These are phyloP conservation scores for Plectosphaerella cucumerina DNA, from an alignment of 2,329 filamentous ascomycete genomes.

Conservation along the genomic window DNA sequence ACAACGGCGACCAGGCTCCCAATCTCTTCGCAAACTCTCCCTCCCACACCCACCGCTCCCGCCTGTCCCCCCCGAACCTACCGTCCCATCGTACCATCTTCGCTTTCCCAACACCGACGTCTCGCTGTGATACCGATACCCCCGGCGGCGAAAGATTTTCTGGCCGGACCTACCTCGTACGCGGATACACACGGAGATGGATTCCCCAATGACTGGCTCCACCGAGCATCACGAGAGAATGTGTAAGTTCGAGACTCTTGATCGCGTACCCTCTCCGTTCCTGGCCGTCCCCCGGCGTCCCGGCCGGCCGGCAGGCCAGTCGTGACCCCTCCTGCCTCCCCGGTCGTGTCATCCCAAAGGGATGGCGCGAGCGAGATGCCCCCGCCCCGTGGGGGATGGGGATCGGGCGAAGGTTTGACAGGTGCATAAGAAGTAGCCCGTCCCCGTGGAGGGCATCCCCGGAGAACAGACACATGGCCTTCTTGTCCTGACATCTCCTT, in stretches of 20 bases:
- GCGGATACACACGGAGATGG: not conserved
- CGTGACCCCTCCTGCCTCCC: not conserved
- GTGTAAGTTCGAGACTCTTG: not conserved
- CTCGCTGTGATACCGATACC: not conserved
- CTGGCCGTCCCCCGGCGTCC: no score
- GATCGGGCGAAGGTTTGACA: not conserved
- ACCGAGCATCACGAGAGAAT: conserved; percentile 1
- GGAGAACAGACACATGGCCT: conserved; percentile 5
- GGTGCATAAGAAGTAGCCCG: conserved; percentile 11
- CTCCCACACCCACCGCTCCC: not conserved
- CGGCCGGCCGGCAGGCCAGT: no score
- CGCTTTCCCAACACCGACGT: conserved; percentile 1
- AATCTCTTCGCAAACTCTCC: not conserved
- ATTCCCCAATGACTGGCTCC: not conserved
- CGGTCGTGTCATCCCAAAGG: not conserved
- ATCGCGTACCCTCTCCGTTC: no score
- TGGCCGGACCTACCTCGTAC: not conserved
- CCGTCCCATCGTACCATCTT: conserved; percentile 1
- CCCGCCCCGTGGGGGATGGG: conserved; percentile 10
- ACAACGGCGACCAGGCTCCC: not conserved
- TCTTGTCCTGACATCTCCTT: conserved; percentile 5
- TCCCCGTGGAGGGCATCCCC: conserved; percentile 11
- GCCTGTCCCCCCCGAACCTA: not conserved
- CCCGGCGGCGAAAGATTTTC: not conserved
- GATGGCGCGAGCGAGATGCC: conserved; percentile 5